Evolutionary conservation across 306 rosid species (phyloP), one percentile per base, ranked within the genome.

Genomic region (Dalbergia oliveri): DNA sequence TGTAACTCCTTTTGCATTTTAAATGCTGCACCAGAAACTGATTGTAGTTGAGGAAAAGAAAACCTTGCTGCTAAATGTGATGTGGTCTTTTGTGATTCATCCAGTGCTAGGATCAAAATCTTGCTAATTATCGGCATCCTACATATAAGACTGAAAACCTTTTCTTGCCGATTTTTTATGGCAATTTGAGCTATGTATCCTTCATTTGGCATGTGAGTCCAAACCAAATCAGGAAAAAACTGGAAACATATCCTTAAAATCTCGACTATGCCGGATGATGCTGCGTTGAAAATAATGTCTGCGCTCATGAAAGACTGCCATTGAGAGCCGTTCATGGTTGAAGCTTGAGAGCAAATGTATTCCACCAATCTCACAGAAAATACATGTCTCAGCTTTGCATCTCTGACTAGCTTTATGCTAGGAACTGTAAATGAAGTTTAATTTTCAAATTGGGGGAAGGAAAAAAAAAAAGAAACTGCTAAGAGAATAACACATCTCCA

Each of bases 1-100:
- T 79, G 87, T 62, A 86, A 54, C 81, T 90, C 90, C 44, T 79
- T 84, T 71, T 86, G 94, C 94, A 88, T 88, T 84, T 87, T 89
- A 69, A 85, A 82, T 34, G 88, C 87, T 76, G 90, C 76, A 58
- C 94, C 89, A 11, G 90, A 66, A 81, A 88, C 44, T 37, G 87
- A 66, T 9, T 70, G 73, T 13, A 76, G 83, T 66, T 81, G 80
- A 78, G 80, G n/a, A 50, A 59, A 73, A 66, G 86, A 78, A 31
- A 81, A 72, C 83, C 71, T 88, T 83, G 88, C 92, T 21, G 89
- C 90, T 65, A 73, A 43, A 76, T 88, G 90, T 77, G 89, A 85
- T 77, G 89, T 69, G 60, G 86, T 69, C 71, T 88, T 85, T 19
- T 73, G 76, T 13, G 87, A 63, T 50, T 73, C 86, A 50, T 83